phyloP scores from a whole-genome alignment of 78 protist species.

The Dictyostelium purpureum region DNA sequence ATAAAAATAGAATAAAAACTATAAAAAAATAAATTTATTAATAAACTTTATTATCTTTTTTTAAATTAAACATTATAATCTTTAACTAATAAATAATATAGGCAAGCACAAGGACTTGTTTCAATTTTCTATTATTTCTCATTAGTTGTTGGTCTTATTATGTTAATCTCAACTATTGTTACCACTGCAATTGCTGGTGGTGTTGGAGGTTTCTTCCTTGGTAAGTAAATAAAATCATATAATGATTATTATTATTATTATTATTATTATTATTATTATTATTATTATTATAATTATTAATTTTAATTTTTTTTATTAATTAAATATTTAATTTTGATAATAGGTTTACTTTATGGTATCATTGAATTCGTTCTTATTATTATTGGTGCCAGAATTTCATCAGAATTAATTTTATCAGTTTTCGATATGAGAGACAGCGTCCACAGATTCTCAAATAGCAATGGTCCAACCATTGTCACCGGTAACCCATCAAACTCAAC shows the following conservation, averaged over 20 bases:
- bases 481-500: not conserved
- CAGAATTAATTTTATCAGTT: slow-evolving; percentile 33
- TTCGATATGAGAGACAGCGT: slow-evolving; percentile 59
- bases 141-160: slow-evolving; percentile 15
- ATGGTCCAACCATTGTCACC: slow-evolving; percentile 12
- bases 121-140: slow-evolving; percentile 45
- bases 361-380: slow-evolving; percentile 5
- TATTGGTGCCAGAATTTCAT: slow-evolving; percentile 16
- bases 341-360: not conserved
- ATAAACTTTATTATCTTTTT: too few relatives aligned
- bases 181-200: not conserved
- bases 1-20: too few relatives aligned
- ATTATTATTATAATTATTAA: not conserved
- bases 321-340: not conserved
- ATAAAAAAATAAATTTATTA: too few relatives aligned
- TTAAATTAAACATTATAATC: too few relatives aligned
- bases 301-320: not conserved
- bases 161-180: slow-evolving; percentile 23
- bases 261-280: not conserved
- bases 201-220: slow-evolving; percentile 77
- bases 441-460: not conserved
- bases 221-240: not conserved
- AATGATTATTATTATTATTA: not conserved
- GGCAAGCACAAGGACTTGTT: slow-evolving; percentile 73
- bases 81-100: too few relatives aligned